Conservation (phyloP, 139 green algal species). For the Choricystis sp. region DNA sequence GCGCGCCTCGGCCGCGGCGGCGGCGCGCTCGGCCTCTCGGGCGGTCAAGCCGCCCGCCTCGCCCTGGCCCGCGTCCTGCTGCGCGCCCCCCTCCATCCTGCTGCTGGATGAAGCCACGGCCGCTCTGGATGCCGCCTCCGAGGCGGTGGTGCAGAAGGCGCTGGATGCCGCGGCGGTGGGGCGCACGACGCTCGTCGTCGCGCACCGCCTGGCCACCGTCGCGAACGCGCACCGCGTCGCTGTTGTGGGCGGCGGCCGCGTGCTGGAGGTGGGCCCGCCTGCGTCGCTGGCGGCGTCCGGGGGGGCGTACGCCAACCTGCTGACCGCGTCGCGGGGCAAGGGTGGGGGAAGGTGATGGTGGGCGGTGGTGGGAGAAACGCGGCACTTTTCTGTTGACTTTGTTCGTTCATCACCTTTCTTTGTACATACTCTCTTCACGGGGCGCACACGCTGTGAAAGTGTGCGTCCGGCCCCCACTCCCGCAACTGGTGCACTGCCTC, state of each 20-base stretch:
- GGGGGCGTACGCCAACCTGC: conserved; percentile 5
- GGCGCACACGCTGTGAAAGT: no score
- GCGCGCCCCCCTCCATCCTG: conserved; percentile 24
- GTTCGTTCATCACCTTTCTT: no score
- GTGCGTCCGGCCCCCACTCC: no score
- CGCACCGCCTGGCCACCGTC: conserved; percentile 22
- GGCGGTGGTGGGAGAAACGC: no score
- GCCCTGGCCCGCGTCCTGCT: conserved; percentile 51
- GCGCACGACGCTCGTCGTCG: conserved; percentile 19
- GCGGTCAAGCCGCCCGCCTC: conserved; percentile 51
- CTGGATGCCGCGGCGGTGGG: conserved; percentile 1
- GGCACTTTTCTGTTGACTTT: no score
- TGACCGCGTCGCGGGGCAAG: no score
- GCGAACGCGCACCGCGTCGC: conserved; percentile 12
- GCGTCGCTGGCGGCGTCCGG: conserved; percentile 2
- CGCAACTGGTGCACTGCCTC: not conserved
- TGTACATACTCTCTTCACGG: no score
- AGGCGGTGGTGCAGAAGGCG: conserved; percentile 2
- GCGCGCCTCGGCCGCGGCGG: conserved; percentile 20
- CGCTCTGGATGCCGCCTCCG: conserved; percentile 34
- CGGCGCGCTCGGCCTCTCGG: conserved; percentile 17
- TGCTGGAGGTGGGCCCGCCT: conserved; percentile 14
- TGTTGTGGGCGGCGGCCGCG: conserved; percentile 8
- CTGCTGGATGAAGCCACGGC: conserved; percentile 56
- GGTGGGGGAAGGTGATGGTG: no score